phyloP scores from a whole-genome alignment of 2,329 filamentous ascomycete genomes.

The Hypocreales sp. region DNA sequence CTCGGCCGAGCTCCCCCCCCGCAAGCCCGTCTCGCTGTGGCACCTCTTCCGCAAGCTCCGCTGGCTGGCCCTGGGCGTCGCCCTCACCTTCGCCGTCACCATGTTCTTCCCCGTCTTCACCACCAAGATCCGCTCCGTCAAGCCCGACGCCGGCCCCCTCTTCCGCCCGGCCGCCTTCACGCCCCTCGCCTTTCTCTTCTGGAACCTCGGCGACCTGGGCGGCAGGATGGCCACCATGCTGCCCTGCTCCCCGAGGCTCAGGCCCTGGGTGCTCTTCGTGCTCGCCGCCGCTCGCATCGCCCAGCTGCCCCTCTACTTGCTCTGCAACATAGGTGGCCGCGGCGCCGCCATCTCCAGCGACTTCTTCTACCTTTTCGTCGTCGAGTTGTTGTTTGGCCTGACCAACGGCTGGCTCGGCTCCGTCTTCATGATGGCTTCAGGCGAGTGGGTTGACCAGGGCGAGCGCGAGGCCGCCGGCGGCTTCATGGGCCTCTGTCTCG shows the following conservation, averaged over 20 bases:
- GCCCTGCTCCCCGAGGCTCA: slow-evolving; percentile 40
- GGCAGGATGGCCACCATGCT: slow-evolving; percentile 55
- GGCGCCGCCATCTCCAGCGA: slow-evolving; percentile 68
- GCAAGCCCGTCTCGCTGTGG: slow-evolving; percentile 38
- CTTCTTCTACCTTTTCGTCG: slow-evolving; percentile 69
- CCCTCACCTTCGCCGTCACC: slow-evolving; percentile 65
- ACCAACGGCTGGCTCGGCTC: slow-evolving; percentile 80
- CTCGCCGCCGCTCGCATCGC: slow-evolving; percentile 47
- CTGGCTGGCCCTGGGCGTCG: slow-evolving; percentile 64
- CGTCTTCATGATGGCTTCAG: slow-evolving; percentile 82
- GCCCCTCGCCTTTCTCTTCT: slow-evolving; percentile 77
- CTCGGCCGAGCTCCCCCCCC: slow-evolving; percentile 34
- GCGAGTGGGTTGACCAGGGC: slow-evolving; percentile 62
- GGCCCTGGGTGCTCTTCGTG: slow-evolving; percentile 52
- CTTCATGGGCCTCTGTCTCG: slow-evolving; percentile 88
- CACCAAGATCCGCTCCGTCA: slow-evolving; percentile 38
- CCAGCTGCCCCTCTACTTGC: slow-evolving; percentile 72
- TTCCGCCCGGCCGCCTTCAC: slow-evolving; percentile 69
- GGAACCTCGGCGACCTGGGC: slow-evolving; percentile 77
- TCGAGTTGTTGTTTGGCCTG: slow-evolving; percentile 72
- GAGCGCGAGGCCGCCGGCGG: slow-evolving; percentile 82
- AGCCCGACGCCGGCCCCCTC: slow-evolving; percentile 30
- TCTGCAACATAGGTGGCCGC: slow-evolving; percentile 73
- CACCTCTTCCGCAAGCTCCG: slow-evolving; percentile 61
- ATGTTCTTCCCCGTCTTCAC: slow-evolving; percentile 98